A percentile compares a stretch with the other conserved stretches of the same genome.
phyloP scores from a whole-genome alignment of 2,329 filamentous ascomycete genomes.

The Ceratocystis papillata region DNA sequence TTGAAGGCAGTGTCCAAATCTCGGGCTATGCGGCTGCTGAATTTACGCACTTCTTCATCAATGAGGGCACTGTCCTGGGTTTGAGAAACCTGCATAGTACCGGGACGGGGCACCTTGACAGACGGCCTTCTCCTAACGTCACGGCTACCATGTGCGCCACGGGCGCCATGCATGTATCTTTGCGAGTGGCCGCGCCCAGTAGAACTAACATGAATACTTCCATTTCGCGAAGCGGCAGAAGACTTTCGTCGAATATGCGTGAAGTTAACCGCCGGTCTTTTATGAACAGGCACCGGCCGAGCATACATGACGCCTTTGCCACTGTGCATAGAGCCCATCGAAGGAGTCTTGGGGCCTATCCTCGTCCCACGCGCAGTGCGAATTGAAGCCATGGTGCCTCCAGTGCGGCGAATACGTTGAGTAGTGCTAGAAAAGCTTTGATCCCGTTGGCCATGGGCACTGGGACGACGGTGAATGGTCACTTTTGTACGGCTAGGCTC shows the following conservation, averaged over 20 bases:
- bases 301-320: slow-evolving; percentile 27
- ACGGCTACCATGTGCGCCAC: background rate
- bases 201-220: background rate
- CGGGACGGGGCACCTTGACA: slow-evolving; percentile 2
- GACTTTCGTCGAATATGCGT: slow-evolving; percentile 34
- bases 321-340: slow-evolving; percentile 42
- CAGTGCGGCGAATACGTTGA: slow-evolving; percentile 15
- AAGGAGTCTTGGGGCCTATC: slow-evolving; percentile 27
- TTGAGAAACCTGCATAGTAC: slow-evolving; percentile 7
- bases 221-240: slow-evolving; percentile 9
- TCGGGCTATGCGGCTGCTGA: slow-evolving; percentile 70
- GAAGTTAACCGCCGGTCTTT: slow-evolving; percentile 44
- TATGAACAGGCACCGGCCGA: slow-evolving; percentile 34
- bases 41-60: slow-evolving; percentile 69
- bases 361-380: slow-evolving; percentile 13
- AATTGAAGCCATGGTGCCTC: slow-evolving; percentile 20
- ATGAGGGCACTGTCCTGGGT: slow-evolving; percentile 27
- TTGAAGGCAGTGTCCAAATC: slow-evolving; percentile 91
- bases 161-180: background rate
- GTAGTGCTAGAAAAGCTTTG: slow-evolving; percentile 15
- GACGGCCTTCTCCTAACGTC: slow-evolving; percentile 16
- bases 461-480: slow-evolving; percentile 45
- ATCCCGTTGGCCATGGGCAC: slow-evolving; percentile 27
- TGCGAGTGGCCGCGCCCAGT: background rate
- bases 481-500: slow-evolving; percentile 55